Evolutionary conservation across 2,329 filamentous ascomycete genomes (phyloP), one percentile per base, ranked within the genome.

Genomic region (Huntiella moniliformis): DNA sequence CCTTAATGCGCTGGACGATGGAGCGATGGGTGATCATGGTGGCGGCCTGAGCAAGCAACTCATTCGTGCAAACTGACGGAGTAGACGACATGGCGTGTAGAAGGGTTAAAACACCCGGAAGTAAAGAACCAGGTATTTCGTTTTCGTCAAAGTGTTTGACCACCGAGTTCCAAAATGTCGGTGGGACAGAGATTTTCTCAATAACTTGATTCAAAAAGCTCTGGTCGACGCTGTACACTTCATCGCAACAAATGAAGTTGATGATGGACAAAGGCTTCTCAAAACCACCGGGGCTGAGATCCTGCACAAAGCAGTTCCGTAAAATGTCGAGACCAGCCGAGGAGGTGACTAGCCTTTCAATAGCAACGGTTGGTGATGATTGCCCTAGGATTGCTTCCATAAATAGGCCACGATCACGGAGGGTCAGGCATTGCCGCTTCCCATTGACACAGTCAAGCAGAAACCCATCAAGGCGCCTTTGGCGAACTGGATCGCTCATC

Each of bases 131-230:
- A 16, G 13, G 39, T 28, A 47, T 13, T 2, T 35, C 17, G 8
- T 38, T 38, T 4, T 15, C 12, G 3, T 31, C 10, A 2, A 42
- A 47, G n/a, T n/a, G 18, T 34, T n/a, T 12, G 32, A 37, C 32
- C 7, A 31, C 45, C 5, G 34, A 13, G n/a, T 42, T 42, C 45
- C 45, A 47, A 18, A 47, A 47, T 10, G 13, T 47, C 5, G 39
- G 38, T 5, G 45, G 34, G 2, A 13, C 13, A 16, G 35, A 13
- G 6, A 47, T 17, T 6, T 16, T 28, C 16, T 15, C 35, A 12
- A 47, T 13, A 16, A 43, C 39, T 6, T 34, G 8, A 3, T 15
- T 7, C 1, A 42, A 35, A 7, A 47, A n/a, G n/a, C n/a, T n/a
- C 8, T 22, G 33, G 18, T 47, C 45, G 8, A 38, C 17, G 7